A percentile compares a stretch with the other conserved stretches of the same genome.
Evolutionary conservation across 2,329 filamentous ascomycete species (phyloP).

Genomic region (Venturia carpophila): DNA sequence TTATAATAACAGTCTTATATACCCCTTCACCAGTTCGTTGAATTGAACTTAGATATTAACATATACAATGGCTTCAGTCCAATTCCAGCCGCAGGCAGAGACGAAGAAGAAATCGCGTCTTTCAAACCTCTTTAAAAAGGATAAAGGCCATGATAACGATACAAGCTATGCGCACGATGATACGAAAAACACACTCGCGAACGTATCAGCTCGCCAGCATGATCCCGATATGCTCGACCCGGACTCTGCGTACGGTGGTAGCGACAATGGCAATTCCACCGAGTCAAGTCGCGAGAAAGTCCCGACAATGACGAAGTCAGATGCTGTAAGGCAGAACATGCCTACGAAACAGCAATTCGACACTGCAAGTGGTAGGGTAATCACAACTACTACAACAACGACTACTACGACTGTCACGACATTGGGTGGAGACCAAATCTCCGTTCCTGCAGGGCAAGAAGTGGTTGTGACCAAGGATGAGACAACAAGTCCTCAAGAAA

Average conservation of each 20-base stretch:
- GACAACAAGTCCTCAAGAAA: neutral
- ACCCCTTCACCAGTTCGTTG: neutral
- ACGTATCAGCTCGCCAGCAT: neutral
- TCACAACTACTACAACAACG: slow-evolving; percentile 16
- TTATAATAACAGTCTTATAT: neutral
- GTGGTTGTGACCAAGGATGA: slow-evolving; percentile 16
- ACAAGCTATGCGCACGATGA: neutral
- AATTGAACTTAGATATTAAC: neutral
- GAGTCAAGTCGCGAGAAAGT: slow-evolving; percentile 2
- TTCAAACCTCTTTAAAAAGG: slow-evolving; percentile 15
- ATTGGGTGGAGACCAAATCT: neutral
- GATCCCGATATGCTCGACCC: slow-evolving; percentile 6
- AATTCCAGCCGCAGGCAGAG: neutral
- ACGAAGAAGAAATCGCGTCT: slow-evolving; percentile 14
- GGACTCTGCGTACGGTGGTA: slow-evolving; percentile 17
- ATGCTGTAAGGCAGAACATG: slow-evolving; percentile 3
- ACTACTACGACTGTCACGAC: slow-evolving; percentile 14
- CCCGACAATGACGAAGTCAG: slow-evolving; percentile 10
- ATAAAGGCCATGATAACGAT: neutral
- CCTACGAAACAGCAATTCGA: slow-evolving; percentile 9
- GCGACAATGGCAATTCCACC: slow-evolving; percentile 7
- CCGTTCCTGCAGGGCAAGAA: slow-evolving; percentile 14
- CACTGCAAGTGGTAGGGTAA: slow-evolving; percentile 9
- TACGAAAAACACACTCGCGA: neutral
- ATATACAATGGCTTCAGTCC: neutral